Evolutionary conservation across 257 asterid species (phyloP).

Genomic region (Parsonsia alboflavescens): DNA sequence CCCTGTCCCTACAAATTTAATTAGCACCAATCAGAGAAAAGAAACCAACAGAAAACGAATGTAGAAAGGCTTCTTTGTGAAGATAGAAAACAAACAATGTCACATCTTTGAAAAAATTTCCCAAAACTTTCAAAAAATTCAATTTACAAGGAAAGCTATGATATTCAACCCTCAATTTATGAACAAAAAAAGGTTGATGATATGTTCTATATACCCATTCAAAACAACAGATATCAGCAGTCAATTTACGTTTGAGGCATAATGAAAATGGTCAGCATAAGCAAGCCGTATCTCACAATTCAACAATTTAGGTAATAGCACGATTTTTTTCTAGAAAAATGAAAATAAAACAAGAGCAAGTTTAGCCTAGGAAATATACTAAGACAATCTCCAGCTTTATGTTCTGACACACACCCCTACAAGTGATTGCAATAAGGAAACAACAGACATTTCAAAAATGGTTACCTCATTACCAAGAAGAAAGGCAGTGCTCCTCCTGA

Average conservation of each 20-base stretch:
- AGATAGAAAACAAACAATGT: not conserved
- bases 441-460: not conserved
- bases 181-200: not conserved
- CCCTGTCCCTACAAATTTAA: conserved; percentile 65
- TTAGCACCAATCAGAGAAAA: not conserved
- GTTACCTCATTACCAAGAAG: conserved; percentile 95
- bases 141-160: too few species aligned
- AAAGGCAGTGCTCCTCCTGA: conserved; percentile 86
- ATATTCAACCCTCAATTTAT: too few species aligned
- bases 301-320: not conserved
- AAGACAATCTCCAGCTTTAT: not conserved
- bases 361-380: not conserved
- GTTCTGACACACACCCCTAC: not conserved
- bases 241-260: not conserved
- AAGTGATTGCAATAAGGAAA: not conserved
- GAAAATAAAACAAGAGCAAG: not conserved
- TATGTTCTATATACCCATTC: not conserved
- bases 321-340: not conserved
- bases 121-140: not conserved
- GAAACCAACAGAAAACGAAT: too few species aligned
- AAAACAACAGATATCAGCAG: not conserved
- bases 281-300: not conserved
- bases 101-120: not conserved
- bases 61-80: not conserved
- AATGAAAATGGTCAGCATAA: not conserved